Conservation (phyloP, 139 green algal species). For the Eudorina sp. region DNA sequence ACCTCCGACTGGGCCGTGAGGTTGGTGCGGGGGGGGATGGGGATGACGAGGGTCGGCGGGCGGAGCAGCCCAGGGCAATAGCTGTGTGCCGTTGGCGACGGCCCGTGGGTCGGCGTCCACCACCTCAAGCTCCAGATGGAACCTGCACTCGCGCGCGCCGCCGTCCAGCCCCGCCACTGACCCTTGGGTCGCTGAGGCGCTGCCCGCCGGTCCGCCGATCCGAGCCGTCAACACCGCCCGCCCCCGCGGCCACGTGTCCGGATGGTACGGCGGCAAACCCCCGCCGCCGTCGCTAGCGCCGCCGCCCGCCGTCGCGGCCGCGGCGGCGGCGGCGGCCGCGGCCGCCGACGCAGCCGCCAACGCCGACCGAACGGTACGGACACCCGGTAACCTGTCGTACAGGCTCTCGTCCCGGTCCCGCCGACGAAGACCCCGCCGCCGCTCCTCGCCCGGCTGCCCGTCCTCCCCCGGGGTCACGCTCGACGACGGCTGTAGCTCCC, state of each 20-base stretch:
- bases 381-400: background rate
- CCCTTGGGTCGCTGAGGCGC: background rate
- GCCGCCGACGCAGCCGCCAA: background rate
- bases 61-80: constrained; percentile 42
- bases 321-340: too few species aligned
- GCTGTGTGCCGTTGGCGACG: background rate
- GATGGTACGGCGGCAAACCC: constrained; percentile 31
- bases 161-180: background rate
- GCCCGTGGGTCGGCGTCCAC: constrained; percentile 40
- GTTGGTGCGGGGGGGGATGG: too few species aligned
- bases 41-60: too few species aligned
- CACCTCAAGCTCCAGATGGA: constrained; percentile 26
- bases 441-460: too few species aligned
- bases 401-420: background rate
- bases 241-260: constrained; percentile 36
- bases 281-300: background rate
- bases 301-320: too few species aligned
- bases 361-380: background rate
- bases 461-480: too few species aligned
- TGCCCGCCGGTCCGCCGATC: background rate
- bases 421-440: background rate
- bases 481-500: too few species aligned
- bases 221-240: background rate
- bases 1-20: background rate
- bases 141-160: constrained; percentile 17